Evolutionary conservation across 2,329 filamentous ascomycete genomes (phyloP), one percentile per base, ranked within the genome.

Genomic region (Nothophoma quercina): DNA sequence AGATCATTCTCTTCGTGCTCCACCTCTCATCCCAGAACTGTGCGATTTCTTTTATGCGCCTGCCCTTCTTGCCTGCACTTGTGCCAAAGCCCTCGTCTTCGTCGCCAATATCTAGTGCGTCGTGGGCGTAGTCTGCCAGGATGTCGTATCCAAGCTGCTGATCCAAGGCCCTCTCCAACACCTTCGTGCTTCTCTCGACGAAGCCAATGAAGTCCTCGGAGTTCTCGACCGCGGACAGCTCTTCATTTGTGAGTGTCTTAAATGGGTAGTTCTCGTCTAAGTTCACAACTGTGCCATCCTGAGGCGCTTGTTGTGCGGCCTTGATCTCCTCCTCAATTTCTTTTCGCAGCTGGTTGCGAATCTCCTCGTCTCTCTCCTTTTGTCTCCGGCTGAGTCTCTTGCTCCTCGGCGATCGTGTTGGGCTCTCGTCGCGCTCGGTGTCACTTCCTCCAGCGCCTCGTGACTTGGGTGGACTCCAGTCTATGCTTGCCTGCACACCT

Each of bases 1-100:
- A 97, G 70, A 99, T 89, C 89, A 97, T 97, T 60, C 93, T 88
- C 79, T 97, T 96, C 80, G 96, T 96, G 69, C 91, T 96, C 90
- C 93, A 97, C 71, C 92, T 85, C 56, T 96, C 90, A 69, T 97
- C 93, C 76, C 90, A 96, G 75, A 98, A 97, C 67, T 97, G 93
- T 28, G 89, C 88, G 40, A 96, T 82, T 75, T 99, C 93, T 72
- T 90, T 93, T 65, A 96, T 85, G 59, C 89, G 84, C 62, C 90
- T 81, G 32, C 88, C 86, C 42, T 88, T 88, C 59, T 88, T 88
- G 4, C 87, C 88, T 25, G 85, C 83, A 2, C 84, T 85, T 53
- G 88, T 88, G 13, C 88, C 88, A 42, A 84, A 83, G 19, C 84
- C 78, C 36, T 91, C 88, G 62, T 91, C 92, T 50, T 96, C 91